These are phyloP conservation scores for Boletales sp. DNA, from an alignment of 768 basidiomycete genomes.

Conservation along the genomic window DNA sequence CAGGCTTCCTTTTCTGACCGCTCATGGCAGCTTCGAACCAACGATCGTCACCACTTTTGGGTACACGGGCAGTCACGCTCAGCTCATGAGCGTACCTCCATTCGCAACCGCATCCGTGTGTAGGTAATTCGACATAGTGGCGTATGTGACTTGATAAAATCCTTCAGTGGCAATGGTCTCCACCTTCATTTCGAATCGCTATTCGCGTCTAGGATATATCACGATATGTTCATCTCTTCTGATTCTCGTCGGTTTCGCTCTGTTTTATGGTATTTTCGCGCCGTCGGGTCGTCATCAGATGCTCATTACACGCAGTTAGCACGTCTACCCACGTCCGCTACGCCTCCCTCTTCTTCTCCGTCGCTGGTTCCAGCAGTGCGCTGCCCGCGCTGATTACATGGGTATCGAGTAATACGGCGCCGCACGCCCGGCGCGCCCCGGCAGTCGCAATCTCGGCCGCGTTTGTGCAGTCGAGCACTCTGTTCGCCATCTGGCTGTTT, in stretches of 20 bases:
- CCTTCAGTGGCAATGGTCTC: slow-evolving; percentile 34
- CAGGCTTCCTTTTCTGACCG: slow-evolving; percentile 20
- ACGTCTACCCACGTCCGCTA: slow-evolving; percentile 44
- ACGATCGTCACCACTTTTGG: slow-evolving; percentile 64
- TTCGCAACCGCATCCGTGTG: slow-evolving; percentile 46
- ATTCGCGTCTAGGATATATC: slow-evolving; percentile 46
- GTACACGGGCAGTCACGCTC: slow-evolving; percentile 50
- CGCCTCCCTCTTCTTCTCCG: slow-evolving; percentile 53
- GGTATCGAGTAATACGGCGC: slow-evolving; percentile 59
- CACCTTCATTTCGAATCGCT: slow-evolving; percentile 52
- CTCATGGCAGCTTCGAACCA: slow-evolving; percentile 59
- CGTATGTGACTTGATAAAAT: neutral
- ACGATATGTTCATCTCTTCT: slow-evolving; percentile 42
- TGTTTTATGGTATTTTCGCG: slow-evolving; percentile 1
- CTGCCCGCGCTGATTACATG: slow-evolving; percentile 56
- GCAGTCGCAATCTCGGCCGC: slow-evolving; percentile 53
- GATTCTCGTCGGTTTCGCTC: slow-evolving; percentile 28
- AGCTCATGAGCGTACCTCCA: slow-evolving; percentile 60
- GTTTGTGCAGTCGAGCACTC: slow-evolving; percentile 54
- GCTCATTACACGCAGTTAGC: slow-evolving; percentile 5
- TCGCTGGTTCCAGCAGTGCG: slow-evolving; percentile 47
- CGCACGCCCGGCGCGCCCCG: slow-evolving; percentile 54
- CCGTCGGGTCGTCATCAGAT: neutral
- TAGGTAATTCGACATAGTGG: slow-evolving; percentile 19
- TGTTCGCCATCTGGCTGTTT: slow-evolving; percentile 60